Conservation (phyloP, 106 monocot genomes). For the Triglochin maritima region DNA sequence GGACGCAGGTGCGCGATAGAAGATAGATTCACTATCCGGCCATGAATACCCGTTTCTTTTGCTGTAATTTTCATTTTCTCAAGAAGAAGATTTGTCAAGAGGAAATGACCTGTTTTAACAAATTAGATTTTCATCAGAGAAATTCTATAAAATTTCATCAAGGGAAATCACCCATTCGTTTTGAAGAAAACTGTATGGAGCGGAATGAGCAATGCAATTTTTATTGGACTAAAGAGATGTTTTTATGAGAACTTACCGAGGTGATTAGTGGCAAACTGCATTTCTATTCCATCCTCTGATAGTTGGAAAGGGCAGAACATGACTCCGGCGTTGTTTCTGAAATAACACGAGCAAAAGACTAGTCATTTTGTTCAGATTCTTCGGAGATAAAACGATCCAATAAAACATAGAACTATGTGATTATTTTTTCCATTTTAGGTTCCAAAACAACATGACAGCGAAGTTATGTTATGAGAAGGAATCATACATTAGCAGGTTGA, state of each 20-base stretch:
- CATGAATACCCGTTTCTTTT: constrained; percentile 48
- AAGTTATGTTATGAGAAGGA: too few species aligned
- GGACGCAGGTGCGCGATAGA: constrained; percentile 52
- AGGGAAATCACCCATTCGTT: not conserved
- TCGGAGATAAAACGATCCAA: too few species aligned
- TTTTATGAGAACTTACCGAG: constrained; percentile 29
- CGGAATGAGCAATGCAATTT: too few species aligned
- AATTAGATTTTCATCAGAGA: not conserved
- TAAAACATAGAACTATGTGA: too few species aligned
- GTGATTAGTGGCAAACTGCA: constrained; percentile 90
- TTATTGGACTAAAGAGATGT: too few species aligned
- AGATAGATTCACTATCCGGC: constrained; percentile 71
- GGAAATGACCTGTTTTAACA: constrained; percentile 51
- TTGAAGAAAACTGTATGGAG: not conserved
- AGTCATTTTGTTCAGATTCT: too few species aligned
- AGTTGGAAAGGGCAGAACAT: constrained; percentile 63
- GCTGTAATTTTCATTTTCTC: constrained; percentile 65
- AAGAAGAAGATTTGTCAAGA: constrained; percentile 70
- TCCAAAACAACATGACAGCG: too few species aligned
- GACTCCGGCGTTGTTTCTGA: constrained; percentile 95
- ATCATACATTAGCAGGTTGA: constrained; percentile 72
- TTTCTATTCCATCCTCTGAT: constrained; percentile 71
- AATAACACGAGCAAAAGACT: not conserved
- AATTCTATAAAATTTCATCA: not conserved
- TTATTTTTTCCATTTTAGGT: too few species aligned